phyloP scores from a whole-genome alignment of 371 early-diverging fungal species.

The Lichtheimia ornata region DNA sequence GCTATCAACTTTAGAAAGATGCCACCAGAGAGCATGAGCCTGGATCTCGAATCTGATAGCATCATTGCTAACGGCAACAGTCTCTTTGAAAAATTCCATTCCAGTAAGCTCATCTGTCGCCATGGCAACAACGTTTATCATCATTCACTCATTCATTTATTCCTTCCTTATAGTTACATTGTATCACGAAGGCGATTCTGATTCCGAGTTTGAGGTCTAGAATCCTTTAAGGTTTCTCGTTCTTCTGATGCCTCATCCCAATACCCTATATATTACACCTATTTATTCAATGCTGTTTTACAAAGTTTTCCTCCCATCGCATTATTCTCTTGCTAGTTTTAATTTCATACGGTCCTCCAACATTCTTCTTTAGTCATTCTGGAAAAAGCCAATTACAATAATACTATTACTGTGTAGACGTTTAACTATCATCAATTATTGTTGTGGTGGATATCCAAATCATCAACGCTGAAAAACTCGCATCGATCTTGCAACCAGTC shows the following conservation, averaged over 20 bases:
- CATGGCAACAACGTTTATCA: not conserved
- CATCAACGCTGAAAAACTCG: slow-evolving; percentile 26
- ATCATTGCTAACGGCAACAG: slow-evolving; percentile 36
- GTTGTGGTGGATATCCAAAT: not conserved
- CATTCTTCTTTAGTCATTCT: no score
- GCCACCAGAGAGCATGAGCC: slow-evolving; percentile 60
- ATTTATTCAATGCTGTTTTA: no score
- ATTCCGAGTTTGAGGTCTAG: slow-evolving; percentile 31
- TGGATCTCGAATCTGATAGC: slow-evolving; percentile 62
- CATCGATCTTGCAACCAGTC: slow-evolving; percentile 26
- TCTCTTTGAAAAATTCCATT: slow-evolving; percentile 72
- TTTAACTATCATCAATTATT: not conserved
- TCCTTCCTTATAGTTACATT: slow-evolving; percentile 53
- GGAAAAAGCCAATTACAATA: not conserved
- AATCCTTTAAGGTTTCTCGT: not conserved
- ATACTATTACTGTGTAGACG: not conserved
- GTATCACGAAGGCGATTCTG: slow-evolving; percentile 68
- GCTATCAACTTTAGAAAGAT: slow-evolving; percentile 72
- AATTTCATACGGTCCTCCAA: no score
- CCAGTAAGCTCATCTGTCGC: slow-evolving; percentile 46
- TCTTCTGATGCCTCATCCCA: not conserved
- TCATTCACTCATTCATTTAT: not conserved
- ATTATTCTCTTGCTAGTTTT: no score
- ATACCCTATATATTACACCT: slow-evolving; percentile 1
- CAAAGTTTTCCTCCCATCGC: no score